These are phyloP conservation scores for Primulina tabacum DNA, from an alignment of 257 asterid species.

Conservation along the genomic window DNA sequence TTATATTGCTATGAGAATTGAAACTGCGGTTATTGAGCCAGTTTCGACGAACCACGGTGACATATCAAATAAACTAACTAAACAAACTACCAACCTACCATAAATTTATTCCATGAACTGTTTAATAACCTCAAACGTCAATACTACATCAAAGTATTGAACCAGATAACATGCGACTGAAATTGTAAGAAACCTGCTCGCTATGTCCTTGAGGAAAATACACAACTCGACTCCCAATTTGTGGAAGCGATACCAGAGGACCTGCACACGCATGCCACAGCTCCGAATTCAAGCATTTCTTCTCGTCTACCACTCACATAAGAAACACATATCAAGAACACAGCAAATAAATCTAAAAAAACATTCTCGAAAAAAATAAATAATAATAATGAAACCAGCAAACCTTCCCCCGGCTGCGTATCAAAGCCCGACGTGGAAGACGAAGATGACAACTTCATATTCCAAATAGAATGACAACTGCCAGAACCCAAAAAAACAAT, in stretches of 20 bases:
- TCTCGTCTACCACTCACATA: constrained; percentile 49
- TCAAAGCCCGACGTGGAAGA: constrained; percentile 47
- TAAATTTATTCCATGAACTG: constrained; percentile 8
- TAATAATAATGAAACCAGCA: not conserved
- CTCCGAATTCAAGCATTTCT: constrained; percentile 92
- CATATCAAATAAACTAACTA: not conserved
- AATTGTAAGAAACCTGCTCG: constrained; percentile 56
- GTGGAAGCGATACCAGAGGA: constrained; percentile 88
- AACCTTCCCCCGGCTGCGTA: constrained; percentile 79
- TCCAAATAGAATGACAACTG: constrained; percentile 31
- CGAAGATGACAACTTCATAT: constrained; percentile 73
- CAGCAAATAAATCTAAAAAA: constrained; percentile 7
- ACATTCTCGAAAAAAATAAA: constrained; percentile 10
- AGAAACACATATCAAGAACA: constrained; percentile 1
- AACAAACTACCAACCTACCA: not conserved
- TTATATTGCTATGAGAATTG: not conserved
- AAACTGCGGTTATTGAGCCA: not conserved
- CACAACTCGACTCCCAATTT: constrained; percentile 79
- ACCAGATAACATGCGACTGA: constrained; percentile 2
- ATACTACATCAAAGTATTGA: not conserved
- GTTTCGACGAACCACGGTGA: not conserved
- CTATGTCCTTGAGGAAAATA: constrained; percentile 95
- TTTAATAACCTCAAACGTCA: not conserved
- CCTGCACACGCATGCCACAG: constrained; percentile 99
- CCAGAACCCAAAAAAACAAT: constrained; percentile 22